phyloP scores from a whole-genome alignment of 2,329 filamentous ascomycete genomes.

The Xenoacremonium recifei region DNA sequence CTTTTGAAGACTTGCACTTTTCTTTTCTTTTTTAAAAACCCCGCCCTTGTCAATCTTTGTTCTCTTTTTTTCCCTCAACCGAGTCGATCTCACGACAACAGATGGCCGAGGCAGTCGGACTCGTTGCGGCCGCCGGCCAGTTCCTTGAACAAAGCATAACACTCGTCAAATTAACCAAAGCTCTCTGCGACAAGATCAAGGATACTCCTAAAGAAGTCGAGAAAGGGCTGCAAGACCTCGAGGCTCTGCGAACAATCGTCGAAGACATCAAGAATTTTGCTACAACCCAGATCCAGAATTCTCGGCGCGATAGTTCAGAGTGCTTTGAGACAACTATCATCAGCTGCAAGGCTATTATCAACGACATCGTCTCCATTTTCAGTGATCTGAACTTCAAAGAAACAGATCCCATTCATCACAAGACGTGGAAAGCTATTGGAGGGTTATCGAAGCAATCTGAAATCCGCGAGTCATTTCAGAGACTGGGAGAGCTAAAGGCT shows the following conservation, averaged over 20 bases:
- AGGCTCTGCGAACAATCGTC: not conserved
- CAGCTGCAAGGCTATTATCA: not conserved
- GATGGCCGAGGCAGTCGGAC: conserved; percentile 8
- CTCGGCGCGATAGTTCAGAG: not conserved
- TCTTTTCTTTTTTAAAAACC: too few relatives aligned
- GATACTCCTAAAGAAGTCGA: conserved; percentile 4
- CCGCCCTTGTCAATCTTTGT: too few relatives aligned
- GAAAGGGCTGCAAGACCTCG: conserved; percentile 1
- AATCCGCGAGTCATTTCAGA: conserved; percentile 1
- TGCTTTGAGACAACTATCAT: not conserved
- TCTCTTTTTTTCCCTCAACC: too few relatives aligned
- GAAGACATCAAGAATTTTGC: not conserved
- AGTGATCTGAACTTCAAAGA: not conserved
- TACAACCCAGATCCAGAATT: not conserved
- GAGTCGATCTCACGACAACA: too few relatives aligned
- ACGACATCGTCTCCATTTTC: not conserved
- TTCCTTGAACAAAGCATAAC: conserved; percentile 6
- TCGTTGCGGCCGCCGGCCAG: conserved; percentile 7
- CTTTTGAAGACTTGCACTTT: too few relatives aligned
- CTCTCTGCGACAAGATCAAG: conserved; percentile 5
- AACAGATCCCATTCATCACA: not conserved
- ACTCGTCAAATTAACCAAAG: conserved; percentile 1
- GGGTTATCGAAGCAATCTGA: conserved; percentile 6
- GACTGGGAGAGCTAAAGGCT: conserved; percentile 4
- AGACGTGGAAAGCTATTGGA: conserved; percentile 10